Evolutionary conservation across 1,284 basidiomycete species (phyloP).

Genomic region (Ceratobasidium sp.): DNA sequence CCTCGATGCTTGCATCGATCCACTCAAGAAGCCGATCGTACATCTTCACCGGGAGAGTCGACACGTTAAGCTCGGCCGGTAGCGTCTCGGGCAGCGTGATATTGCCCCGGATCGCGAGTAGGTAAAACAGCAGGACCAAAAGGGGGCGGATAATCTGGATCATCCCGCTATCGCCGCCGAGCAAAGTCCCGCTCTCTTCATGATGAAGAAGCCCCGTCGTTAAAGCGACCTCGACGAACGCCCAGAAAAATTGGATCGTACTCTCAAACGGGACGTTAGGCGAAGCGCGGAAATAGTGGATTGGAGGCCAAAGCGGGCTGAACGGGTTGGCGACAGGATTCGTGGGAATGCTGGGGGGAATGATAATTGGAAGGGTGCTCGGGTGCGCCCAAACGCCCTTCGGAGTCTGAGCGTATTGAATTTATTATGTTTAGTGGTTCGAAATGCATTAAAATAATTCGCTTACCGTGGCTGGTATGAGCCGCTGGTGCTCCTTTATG

Average conservation of each 20-base stretch:
- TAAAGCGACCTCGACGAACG: background rate
- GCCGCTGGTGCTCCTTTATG: background rate
- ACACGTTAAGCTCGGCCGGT: background rate
- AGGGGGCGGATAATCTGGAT: background rate
- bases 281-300: background rate
- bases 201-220: background rate
- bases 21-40: background rate
- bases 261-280: background rate
- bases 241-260: background rate
- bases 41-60: background rate
- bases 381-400: background rate
- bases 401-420: background rate
- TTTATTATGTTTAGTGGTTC: background rate
- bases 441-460: background rate
- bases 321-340: background rate
- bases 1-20: background rate
- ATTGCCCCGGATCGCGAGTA: background rate
- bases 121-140: background rate
- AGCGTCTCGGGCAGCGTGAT: background rate
- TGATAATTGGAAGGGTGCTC: background rate
- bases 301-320: background rate
- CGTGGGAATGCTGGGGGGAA: background rate
- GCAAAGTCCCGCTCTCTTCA: background rate
- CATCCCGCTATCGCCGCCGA: conserved; percentile 7
- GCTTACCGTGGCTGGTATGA: background rate